These are phyloP conservation scores for Penicillium psychrofluorescens DNA, from an alignment of 495 filamentous ascomycete genomes.

Conservation along the genomic window DNA sequence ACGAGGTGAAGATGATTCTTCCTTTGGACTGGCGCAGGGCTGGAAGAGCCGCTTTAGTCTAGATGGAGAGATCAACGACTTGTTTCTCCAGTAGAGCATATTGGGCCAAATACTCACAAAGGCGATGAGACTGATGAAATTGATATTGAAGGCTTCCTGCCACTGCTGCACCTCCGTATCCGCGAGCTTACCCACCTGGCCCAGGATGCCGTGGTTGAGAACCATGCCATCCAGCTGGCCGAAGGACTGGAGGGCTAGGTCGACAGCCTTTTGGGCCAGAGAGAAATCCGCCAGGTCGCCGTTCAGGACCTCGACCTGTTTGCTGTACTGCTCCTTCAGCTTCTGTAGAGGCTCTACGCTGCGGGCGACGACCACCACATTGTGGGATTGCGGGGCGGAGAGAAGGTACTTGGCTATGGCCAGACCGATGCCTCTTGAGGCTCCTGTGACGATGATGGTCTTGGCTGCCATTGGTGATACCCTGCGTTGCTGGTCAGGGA, in stretches of 20 bases:
- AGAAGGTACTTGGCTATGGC: constrained; percentile 71
- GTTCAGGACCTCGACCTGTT: constrained; percentile 62
- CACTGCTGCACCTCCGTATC: constrained; percentile 62
- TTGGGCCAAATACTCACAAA: constrained; percentile 48
- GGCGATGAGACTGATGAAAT: constrained; percentile 72
- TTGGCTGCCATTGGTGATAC: constrained; percentile 32
- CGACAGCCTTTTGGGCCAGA: constrained; percentile 52
- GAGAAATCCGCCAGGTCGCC: constrained; percentile 68
- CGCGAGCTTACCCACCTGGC: constrained; percentile 66
- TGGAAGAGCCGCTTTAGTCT: constrained; percentile 71
- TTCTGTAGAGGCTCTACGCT: constrained; percentile 56
- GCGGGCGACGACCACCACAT: constrained; percentile 71
- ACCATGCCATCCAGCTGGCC: constrained; percentile 74
- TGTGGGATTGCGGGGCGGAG: constrained; percentile 47
- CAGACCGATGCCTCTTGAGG: constrained; percentile 69
- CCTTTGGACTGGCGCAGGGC: constrained; percentile 63
- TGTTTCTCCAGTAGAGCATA: too few relatives aligned
- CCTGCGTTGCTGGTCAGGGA: background rate
- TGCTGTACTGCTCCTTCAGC: constrained; percentile 56
- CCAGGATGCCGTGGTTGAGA: constrained; percentile 79
- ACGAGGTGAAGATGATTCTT: constrained; percentile 66
- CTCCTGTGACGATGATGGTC: constrained; percentile 58
- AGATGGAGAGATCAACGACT: too few relatives aligned
- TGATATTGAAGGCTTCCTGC: constrained; percentile 70
- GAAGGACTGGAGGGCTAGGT: constrained; percentile 57